Evolutionary conservation across 2,329 filamentous ascomycete species (phyloP), one percentile per base, ranked within the genome.

Genomic region (Xylaria sp.): DNA sequence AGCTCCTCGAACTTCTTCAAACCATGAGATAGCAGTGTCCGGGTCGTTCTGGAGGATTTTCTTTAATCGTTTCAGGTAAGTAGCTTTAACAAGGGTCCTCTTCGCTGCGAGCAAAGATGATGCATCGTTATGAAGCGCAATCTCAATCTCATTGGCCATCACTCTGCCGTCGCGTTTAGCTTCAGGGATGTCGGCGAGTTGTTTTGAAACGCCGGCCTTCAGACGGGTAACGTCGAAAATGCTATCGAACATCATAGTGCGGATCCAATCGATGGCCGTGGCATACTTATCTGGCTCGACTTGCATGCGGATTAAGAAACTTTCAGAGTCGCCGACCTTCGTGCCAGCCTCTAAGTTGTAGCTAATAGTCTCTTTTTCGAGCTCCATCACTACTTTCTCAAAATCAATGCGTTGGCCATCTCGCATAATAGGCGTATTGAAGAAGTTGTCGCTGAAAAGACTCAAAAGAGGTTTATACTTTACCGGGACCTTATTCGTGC

Each of bases 391-490:
- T 2, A 98, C 93, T 70, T 97, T 89, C 78, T 98, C 96, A 75
- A 98, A 99, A 56, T 92, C 90, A 34, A 99, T 83, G 27, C 87
- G 88, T 77, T 93, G 85, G 51, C 93, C 94, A 74, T 94, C 86
- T 34, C 90, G 89, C 75, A 86, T 85, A 68, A 99, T 90, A 2
- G 95, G 96, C 0, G 94, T 93, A 77, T 93, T 95, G 85, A 98
- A 99, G 83, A 98, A 97, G 76, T 95, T 96, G 77, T 94, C 93
- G 34, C 90, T 90, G 76, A 97, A 98, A 48, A 98, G 86, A 2
- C 91, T 87, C 56, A 98, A 84, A 24, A 99, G 81, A 3, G 96
- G 96, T 77, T 95, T 94, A 67, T 95, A 86, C 71, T 94, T 88
- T n/a, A 92, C 86, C 0, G 94, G 93, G 0, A 98, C 84, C 36